These are phyloP conservation scores for Trifolium fragiferum DNA, from an alignment of 306 rosid genomes.

Conservation along the genomic window DNA sequence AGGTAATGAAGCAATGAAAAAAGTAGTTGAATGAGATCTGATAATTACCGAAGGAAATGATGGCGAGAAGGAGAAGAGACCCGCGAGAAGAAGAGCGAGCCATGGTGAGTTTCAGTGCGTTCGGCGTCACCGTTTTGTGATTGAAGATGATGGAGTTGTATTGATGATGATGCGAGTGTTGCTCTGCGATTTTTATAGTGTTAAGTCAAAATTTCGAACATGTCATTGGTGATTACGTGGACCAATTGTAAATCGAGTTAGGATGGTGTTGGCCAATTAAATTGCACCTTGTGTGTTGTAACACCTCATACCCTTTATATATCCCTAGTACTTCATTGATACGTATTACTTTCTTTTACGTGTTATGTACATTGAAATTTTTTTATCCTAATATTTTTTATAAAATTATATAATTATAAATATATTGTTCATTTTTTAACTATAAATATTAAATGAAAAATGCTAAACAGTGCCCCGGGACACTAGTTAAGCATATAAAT, in stretches of 20 bases:
- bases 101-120: conserved; percentile 45
- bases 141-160: background rate
- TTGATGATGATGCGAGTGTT: conserved; percentile 14
- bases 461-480: too few relatives aligned
- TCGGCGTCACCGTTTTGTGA: background rate
- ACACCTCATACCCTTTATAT: conserved; percentile 39
- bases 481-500: too few relatives aligned
- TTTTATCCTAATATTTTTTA: too few relatives aligned
- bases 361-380: too few relatives aligned
- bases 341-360: too few relatives aligned
- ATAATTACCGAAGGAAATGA: conserved; percentile 64
- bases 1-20: background rate
- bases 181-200: conserved; percentile 44
- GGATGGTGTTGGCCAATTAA: conserved; percentile 54
- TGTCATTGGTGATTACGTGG: conserved; percentile 79
- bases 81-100: conserved; percentile 76
- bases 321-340: too few relatives aligned
- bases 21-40: conserved; percentile 46
- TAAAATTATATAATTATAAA: too few relatives aligned
- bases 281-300: conserved; percentile 50
- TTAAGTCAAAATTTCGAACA: conserved; percentile 42
- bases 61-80: conserved; percentile 59
- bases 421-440: too few relatives aligned
- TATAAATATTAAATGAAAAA: too few relatives aligned
- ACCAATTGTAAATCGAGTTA: conserved; percentile 53